These are phyloP conservation scores for Hypomontagnella submonticulosa DNA, from an alignment of 495 filamentous ascomycete genomes.

Conservation along the genomic window DNA sequence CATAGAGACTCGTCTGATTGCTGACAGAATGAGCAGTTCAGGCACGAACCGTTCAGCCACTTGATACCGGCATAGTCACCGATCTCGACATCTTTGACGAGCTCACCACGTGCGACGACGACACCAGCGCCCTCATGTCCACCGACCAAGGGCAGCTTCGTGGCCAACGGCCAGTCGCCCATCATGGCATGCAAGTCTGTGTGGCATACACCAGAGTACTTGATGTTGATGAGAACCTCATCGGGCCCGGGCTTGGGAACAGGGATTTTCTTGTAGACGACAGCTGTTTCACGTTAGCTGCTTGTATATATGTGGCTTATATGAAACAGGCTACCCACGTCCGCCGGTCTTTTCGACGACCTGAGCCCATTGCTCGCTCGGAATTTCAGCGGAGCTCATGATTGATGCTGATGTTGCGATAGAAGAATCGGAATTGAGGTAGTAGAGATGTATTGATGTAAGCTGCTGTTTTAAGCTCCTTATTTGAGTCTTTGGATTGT, in stretches of 20 bases:
- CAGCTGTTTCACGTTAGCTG: slow-evolving; percentile 54
- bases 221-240: slow-evolving; percentile 91
- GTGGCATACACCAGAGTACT: slow-evolving; percentile 94
- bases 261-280: slow-evolving; percentile 83
- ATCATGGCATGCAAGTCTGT: slow-evolving; percentile 87
- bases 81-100: slow-evolving; percentile 77
- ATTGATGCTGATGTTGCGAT: slow-evolving; percentile 20
- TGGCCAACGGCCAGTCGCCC: slow-evolving; percentile 85
- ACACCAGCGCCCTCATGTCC: slow-evolving; percentile 94
- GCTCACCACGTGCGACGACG: slow-evolving; percentile 79
- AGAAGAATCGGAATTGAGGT: neutral
- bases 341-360: slow-evolving; percentile 82
- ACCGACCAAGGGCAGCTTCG: slow-evolving; percentile 86
- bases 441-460: slow-evolving; percentile 3
- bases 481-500: slow-evolving; percentile 20
- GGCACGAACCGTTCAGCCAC: slow-evolving; percentile 89
- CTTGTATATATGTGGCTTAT: neutral
- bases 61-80: slow-evolving; percentile 88
- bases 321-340: slow-evolving; percentile 53
- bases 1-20: slow-evolving; percentile 74
- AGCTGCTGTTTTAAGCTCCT: neutral
- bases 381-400: slow-evolving; percentile 61
- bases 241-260: slow-evolving; percentile 82
- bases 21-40: slow-evolving; percentile 81
- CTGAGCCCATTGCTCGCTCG: slow-evolving; percentile 85